Conservation (phyloP, 1,284 basidiomycete species). For the Thecaphora thlaspeos region DNA sequence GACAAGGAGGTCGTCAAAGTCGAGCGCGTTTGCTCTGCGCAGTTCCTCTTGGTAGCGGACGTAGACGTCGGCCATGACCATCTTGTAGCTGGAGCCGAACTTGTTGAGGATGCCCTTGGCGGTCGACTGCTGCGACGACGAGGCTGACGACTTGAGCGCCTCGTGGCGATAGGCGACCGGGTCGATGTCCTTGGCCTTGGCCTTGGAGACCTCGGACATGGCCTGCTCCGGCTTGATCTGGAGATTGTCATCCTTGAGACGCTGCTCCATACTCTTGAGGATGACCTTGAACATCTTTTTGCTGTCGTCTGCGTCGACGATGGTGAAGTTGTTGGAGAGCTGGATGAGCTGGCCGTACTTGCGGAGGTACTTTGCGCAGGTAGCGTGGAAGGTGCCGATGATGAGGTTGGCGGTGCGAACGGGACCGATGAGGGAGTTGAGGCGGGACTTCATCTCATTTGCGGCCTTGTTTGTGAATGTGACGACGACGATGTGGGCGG, state of each 20-base stretch:
- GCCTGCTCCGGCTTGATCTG: slow-evolving; percentile 67
- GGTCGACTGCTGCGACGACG: background rate
- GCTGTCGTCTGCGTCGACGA: slow-evolving; percentile 76
- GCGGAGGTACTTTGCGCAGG: slow-evolving; percentile 72
- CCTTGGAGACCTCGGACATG: slow-evolving; percentile 72
- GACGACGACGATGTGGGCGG: slow-evolving; percentile 53
- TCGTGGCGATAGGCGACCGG: slow-evolving; percentile 20
- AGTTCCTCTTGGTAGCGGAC: slow-evolving; percentile 70
- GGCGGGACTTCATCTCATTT: slow-evolving; percentile 77
- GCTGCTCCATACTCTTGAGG: slow-evolving; percentile 65
- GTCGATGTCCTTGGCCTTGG: slow-evolving; percentile 70
- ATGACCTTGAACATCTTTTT: slow-evolving; percentile 71
- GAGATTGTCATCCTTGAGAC: slow-evolving; percentile 61
- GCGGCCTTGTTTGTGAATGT: slow-evolving; percentile 75
- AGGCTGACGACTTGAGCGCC: slow-evolving; percentile 2
- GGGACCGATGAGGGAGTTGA: slow-evolving; percentile 72
- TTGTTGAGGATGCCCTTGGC: background rate
- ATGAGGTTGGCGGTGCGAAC: slow-evolving; percentile 66
- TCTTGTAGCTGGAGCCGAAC: slow-evolving; percentile 15
- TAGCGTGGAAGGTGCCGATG: slow-evolving; percentile 75
- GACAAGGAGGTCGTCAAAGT: slow-evolving; percentile 85
- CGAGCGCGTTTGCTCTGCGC: slow-evolving; percentile 70
- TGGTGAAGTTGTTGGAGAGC: slow-evolving; percentile 74
- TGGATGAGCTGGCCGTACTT: slow-evolving; percentile 68
- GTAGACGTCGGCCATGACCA: slow-evolving; percentile 62